A percentile compares a stretch with the other conserved stretches of the same genome.
Conservation (phyloP, 2,329 filamentous ascomycete species). For the Sclerotinia nivalis region DNA sequence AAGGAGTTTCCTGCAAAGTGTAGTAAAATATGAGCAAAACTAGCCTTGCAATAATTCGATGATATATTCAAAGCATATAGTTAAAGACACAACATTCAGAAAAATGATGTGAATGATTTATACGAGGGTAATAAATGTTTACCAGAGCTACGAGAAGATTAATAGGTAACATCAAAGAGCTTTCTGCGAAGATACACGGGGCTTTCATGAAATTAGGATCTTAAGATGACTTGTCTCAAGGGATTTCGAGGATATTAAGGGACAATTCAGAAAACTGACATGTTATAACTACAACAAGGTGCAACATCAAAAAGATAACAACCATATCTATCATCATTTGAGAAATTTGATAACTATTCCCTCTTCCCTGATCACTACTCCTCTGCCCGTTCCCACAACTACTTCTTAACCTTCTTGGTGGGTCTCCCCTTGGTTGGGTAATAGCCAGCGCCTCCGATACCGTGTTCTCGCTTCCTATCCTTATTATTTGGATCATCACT, state of each 20-base stretch:
- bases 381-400: too few relatives aligned
- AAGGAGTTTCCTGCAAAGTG: too few relatives aligned
- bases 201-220: neutral
- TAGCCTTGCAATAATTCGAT: too few relatives aligned
- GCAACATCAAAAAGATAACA: neutral
- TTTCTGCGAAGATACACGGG: neutral
- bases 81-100: neutral
- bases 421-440: neutral
- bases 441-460: too few relatives aligned
- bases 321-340: neutral
- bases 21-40: too few relatives aligned
- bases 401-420: too few relatives aligned
- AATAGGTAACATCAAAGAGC: neutral
- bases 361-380: too few relatives aligned
- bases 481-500: neutral
- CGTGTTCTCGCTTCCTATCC: too few relatives aligned
- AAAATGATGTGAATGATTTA: neutral
- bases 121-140: neutral
- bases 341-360: conserved; percentile 22
- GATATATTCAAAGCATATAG: neutral
- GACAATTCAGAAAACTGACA: neutral
- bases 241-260: neutral
- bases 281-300: neutral
- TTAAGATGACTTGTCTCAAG: neutral
- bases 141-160: neutral